These are phyloP conservation scores for Alternaria longipes DNA, from an alignment of 2,329 filamentous ascomycete species.

Conservation along the genomic window DNA sequence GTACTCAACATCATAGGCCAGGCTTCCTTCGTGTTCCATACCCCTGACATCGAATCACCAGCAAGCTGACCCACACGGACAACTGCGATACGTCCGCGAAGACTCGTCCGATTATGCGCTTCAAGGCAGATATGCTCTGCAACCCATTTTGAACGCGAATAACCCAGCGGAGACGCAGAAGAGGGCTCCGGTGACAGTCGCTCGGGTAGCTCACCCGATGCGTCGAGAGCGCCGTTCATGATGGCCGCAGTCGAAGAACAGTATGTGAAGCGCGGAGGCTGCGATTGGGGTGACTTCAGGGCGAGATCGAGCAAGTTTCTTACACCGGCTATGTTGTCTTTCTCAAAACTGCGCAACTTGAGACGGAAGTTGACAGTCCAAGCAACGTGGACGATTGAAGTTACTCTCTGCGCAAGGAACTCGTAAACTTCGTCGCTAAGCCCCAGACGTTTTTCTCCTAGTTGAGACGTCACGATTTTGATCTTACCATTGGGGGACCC, in stretches of 20 bases:
- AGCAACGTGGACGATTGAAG: slow-evolving; percentile 68
- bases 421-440: slow-evolving; percentile 55
- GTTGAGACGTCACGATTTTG: slow-evolving; percentile 58
- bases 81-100: slow-evolving; percentile 40
- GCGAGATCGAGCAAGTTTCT: slow-evolving; percentile 61
- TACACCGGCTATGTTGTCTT: slow-evolving; percentile 62
- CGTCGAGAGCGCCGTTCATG: slow-evolving; percentile 35
- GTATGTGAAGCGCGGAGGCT: slow-evolving; percentile 56
- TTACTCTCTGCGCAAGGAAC: slow-evolving; percentile 55
- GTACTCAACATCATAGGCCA: slow-evolving; percentile 51
- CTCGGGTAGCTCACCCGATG: slow-evolving; percentile 51
- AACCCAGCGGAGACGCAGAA: slow-evolving; percentile 61
- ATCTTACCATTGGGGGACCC: slow-evolving; percentile 49
- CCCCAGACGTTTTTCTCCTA: slow-evolving; percentile 61
- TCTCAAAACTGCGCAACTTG: slow-evolving; percentile 64
- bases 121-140: slow-evolving; percentile 63
- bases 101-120: slow-evolving; percentile 45
- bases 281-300: slow-evolving; percentile 39
- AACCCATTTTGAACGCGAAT: slow-evolving; percentile 65
- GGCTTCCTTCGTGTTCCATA: slow-evolving; percentile 46
- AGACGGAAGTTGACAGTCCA: slow-evolving; percentile 73
- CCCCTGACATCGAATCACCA: slow-evolving; percentile 41
- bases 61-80: slow-evolving; percentile 55
- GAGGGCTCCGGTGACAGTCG: slow-evolving; percentile 52
- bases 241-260: slow-evolving; percentile 63